Evolutionary conservation across 2,329 filamentous ascomycete genomes (phyloP).

Genomic region (Fusarium sulawesiense): DNA sequence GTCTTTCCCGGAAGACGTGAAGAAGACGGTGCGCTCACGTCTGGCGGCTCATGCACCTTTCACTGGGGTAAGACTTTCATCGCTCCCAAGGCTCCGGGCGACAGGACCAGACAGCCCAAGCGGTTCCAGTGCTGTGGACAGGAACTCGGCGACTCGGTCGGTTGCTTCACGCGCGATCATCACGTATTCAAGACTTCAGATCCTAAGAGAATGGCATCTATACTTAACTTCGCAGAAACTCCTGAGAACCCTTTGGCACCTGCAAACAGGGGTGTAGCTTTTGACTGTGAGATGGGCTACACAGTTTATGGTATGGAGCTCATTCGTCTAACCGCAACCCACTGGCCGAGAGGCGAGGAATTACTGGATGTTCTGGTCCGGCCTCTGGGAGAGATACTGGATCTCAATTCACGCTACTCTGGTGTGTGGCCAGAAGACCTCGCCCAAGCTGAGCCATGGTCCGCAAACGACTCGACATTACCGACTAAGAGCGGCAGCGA

Average conservation of each 20-base stretch:
- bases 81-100: conserved; percentile 67
- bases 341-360: conserved; percentile 81
- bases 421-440: conserved; percentile 86
- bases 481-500: conserved; percentile 43
- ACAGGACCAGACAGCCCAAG: conserved; percentile 67
- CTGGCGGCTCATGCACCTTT: conserved; percentile 81
- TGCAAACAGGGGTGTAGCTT: conserved; percentile 74
- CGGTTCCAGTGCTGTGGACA: conserved; percentile 85
- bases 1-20: conserved; percentile 88
- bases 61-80: conserved; percentile 80
- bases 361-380: conserved; percentile 87
- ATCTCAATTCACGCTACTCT: conserved; percentile 92
- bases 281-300: conserved; percentile 99
- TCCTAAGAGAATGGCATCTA: conserved; percentile 77
- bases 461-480: conserved; percentile 40
- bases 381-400: conserved; percentile 84
- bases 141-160: conserved; percentile 74
- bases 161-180: conserved; percentile 76
- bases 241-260: conserved; percentile 70
- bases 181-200: conserved; percentile 92
- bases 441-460: conserved; percentile 71
- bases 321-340: conserved; percentile 86
- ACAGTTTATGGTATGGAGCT: conserved; percentile 90
- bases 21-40: conserved; percentile 79
- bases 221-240: conserved; percentile 84